A percentile compares a stretch with the other conserved stretches of the same genome.
These are phyloP conservation scores for Mycosphaerella arachidis DNA, from an alignment of 2,329 filamentous ascomycete species.

Conservation along the genomic window DNA sequence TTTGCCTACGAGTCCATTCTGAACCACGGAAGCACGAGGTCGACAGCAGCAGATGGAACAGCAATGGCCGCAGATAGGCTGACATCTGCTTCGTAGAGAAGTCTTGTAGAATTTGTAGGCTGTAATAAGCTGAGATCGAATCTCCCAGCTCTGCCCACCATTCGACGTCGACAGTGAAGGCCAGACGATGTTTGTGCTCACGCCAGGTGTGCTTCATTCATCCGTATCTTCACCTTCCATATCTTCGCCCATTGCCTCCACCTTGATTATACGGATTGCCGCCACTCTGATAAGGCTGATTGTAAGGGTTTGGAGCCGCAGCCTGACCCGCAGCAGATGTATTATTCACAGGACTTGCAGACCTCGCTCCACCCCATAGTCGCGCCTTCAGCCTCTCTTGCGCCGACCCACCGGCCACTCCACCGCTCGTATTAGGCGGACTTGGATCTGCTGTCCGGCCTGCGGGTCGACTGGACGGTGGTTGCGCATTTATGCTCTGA, in stretches of 20 bases:
- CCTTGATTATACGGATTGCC: constrained; percentile 21
- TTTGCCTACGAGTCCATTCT: no score
- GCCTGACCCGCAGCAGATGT: constrained; percentile 4
- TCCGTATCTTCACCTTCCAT: constrained; percentile 13
- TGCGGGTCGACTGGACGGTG: constrained; percentile 19
- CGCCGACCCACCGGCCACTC: constrained; percentile 51
- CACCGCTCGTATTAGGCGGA: constrained; percentile 38
- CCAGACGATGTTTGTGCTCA: not conserved
- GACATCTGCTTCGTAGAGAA: no score
- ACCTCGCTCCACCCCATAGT: constrained; percentile 51
- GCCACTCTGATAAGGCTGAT: constrained; percentile 8
- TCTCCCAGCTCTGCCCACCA: no score
- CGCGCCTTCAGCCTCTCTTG: constrained; percentile 79
- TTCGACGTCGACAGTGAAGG: not conserved
- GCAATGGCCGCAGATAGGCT: not conserved
- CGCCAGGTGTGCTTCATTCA: not conserved
- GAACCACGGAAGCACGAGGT: not conserved
- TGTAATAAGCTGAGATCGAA: no score
- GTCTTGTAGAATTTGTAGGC: no score
- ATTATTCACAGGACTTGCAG: constrained; percentile 10
- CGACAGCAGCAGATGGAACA: not conserved
- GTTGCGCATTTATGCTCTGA: constrained; percentile 50
- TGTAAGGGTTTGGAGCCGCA: constrained; percentile 17
- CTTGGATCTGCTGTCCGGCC: constrained; percentile 31
- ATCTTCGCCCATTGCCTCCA: constrained; percentile 9